phyloP scores from a whole-genome alignment of 768 basidiomycete species.

The Kondoa malvinella region DNA sequence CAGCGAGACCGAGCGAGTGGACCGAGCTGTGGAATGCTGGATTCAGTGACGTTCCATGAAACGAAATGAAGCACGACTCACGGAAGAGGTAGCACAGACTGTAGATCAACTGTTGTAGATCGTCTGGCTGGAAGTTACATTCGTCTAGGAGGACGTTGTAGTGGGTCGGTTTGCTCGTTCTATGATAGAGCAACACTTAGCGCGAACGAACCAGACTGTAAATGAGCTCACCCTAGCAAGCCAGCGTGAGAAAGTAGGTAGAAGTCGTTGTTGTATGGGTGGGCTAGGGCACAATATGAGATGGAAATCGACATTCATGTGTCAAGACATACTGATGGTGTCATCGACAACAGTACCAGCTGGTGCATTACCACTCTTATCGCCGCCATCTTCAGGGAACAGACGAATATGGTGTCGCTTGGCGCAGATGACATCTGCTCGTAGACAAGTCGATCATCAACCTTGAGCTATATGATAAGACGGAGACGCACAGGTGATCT shows the following conservation, averaged over 20 bases:
- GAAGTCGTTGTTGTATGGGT: constrained; percentile 10
- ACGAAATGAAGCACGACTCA: constrained; percentile 52
- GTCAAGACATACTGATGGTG: not conserved
- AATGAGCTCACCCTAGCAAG: constrained; percentile 8
- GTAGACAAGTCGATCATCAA: not conserved
- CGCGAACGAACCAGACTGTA: not conserved
- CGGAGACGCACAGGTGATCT: not conserved
- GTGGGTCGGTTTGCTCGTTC: not conserved
- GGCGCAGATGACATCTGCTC: constrained; percentile 13
- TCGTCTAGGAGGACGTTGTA: constrained; percentile 39
- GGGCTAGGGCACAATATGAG: not conserved
- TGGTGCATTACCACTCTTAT: constrained; percentile 11
- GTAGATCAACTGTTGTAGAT: constrained; percentile 55
- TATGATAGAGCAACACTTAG: not conserved
- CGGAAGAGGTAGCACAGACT: constrained; percentile 56
- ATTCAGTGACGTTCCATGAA: not conserved
- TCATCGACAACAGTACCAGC: constrained; percentile 17
- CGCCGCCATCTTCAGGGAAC: constrained; percentile 11
- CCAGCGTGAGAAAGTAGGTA: constrained; percentile 19
- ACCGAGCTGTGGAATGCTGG: not conserved
- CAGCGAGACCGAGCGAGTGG: not conserved
- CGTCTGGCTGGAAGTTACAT: constrained; percentile 48
- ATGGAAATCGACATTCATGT: not conserved
- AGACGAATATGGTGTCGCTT: constrained; percentile 20
- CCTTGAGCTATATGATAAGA: not conserved